phyloP scores from a whole-genome alignment of 257 asterid species.

The Solanum sitiens region DNA sequence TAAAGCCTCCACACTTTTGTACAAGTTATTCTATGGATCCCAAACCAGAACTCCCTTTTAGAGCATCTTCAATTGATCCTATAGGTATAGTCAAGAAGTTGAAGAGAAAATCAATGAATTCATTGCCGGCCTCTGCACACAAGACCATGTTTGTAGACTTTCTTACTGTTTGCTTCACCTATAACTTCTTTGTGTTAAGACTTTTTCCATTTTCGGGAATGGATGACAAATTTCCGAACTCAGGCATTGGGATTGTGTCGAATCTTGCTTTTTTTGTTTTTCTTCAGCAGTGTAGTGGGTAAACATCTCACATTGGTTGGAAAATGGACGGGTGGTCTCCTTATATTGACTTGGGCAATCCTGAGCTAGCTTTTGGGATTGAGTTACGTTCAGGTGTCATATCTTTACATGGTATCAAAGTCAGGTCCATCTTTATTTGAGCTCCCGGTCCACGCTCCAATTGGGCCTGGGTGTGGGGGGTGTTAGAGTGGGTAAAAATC shows the following conservation, averaged over 20 bases:
- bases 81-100: neutral
- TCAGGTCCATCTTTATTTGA: no score
- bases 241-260: neutral
- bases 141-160: neutral
- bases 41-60: neutral
- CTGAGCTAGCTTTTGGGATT: no score
- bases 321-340: no score
- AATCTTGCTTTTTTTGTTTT: neutral
- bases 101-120: constrained; percentile 1
- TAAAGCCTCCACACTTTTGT: neutral
- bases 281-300: neutral
- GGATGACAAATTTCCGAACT: neutral
- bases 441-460: no score
- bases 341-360: no score
- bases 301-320: no score
- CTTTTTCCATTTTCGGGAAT: neutral
- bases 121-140: neutral
- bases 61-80: neutral
- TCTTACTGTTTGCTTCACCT: neutral
- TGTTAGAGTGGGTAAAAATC: no score
- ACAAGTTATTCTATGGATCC: constrained; percentile 3
- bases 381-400: no score
- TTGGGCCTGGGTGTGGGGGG: no score
- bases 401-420: no score
- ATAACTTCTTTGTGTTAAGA: neutral